Conservation (phyloP, 345 rosid genomes). For the Acer negundo region DNA sequence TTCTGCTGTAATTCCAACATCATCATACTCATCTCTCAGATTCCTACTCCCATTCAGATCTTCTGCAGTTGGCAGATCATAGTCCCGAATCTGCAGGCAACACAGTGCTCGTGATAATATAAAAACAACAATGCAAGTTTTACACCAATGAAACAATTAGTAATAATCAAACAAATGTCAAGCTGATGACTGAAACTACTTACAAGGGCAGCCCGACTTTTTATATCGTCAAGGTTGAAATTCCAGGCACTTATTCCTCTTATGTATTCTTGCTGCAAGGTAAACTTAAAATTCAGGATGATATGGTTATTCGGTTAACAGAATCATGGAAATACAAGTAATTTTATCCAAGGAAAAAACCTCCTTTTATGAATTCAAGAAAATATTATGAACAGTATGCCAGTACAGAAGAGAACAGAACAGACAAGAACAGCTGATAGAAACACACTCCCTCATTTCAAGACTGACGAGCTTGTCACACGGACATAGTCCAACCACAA, state of each 20-base stretch:
- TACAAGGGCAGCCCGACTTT: constrained; percentile 91
- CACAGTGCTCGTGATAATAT: constrained; percentile 14
- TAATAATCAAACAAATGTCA: constrained; percentile 3
- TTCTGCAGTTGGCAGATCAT: constrained; percentile 59
- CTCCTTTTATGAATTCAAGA: not conserved
- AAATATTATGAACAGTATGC: not conserved
- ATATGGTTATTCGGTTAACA: constrained; percentile 10
- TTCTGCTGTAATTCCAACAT: constrained; percentile 37
- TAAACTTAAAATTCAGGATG: constrained; percentile 19
- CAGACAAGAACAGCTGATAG: not conserved
- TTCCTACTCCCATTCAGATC: constrained; percentile 46
- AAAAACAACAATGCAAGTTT: constrained; percentile 9
- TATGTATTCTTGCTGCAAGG: constrained; percentile 90
- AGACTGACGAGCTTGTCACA: not conserved
- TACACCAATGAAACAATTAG: not conserved
- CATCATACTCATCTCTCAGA: constrained; percentile 43
- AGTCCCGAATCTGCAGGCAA: constrained; percentile 69
- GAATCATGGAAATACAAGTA: constrained; percentile 1
- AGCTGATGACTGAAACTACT: constrained; percentile 29
- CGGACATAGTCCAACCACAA: too few relatives aligned
- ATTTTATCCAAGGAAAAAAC: not conserved
- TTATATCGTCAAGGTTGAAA: constrained; percentile 95
- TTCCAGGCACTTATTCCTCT: constrained; percentile 98
- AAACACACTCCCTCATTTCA: not conserved
- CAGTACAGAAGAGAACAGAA: not conserved